Conservation (phyloP, 768 basidiomycete genomes). For the Udeniomyces megalosporus region DNA sequence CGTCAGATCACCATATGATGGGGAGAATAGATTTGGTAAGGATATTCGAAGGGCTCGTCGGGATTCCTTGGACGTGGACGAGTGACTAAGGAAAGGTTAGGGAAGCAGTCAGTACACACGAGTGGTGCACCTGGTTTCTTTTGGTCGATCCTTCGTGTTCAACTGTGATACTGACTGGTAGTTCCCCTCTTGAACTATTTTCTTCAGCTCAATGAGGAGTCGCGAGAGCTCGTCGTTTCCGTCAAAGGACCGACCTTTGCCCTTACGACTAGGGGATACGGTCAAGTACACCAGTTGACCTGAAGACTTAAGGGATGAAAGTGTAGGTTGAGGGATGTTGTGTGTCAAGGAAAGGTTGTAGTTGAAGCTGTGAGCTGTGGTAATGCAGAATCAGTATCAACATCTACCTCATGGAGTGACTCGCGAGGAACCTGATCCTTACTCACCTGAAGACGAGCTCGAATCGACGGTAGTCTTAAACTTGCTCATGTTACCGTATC, state of each 20-base stretch:
- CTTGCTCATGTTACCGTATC: constrained; percentile 83
- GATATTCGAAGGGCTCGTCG: constrained; percentile 13
- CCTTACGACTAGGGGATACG: background rate
- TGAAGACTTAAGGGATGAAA: background rate
- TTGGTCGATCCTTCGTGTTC: too few relatives aligned
- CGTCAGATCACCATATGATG: constrained; percentile 4
- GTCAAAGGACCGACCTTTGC: background rate
- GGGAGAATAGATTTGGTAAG: constrained; percentile 12
- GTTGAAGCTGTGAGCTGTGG: constrained; percentile 5
- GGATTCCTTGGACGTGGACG: constrained; percentile 6
- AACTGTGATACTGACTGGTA: constrained; percentile 13
- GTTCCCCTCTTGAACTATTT: constrained; percentile 5
- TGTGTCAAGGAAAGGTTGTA: constrained; percentile 11
- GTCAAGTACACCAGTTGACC: constrained; percentile 5
- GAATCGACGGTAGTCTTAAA: constrained; percentile 64
- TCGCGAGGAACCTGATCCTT: too few relatives aligned
- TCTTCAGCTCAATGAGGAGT: constrained; percentile 4
- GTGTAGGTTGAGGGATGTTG: constrained; percentile 3
- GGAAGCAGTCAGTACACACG: background rate
- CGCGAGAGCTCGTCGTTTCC: background rate
- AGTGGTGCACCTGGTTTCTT: too few relatives aligned
- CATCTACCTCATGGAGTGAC: too few relatives aligned
- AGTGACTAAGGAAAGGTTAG: background rate
- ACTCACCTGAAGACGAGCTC: background rate
- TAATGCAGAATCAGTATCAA: background rate